A percentile compares a stretch with the other conserved stretches of the same genome.
Evolutionary conservation across 108 stramenopile species (phyloP).

Genomic region (Cyclotella baltica): DNA sequence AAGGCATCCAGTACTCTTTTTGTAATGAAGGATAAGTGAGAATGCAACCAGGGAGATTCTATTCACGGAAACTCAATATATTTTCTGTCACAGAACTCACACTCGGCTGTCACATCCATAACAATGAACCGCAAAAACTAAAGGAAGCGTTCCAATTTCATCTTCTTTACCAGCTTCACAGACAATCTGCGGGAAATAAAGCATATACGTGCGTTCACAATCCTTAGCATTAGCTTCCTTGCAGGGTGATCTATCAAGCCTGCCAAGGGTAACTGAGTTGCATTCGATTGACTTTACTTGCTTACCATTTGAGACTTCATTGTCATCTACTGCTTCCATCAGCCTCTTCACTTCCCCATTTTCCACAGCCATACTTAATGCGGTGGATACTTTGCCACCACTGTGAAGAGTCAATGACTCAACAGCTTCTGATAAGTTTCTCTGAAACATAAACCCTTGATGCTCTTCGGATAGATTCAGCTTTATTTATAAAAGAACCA

Average conservation of each 20-base stretch:
- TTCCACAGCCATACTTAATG: constrained; percentile 66
- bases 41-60: background rate
- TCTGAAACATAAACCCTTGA: constrained; percentile 82
- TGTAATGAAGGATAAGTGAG: background rate
- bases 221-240: constrained; percentile 33
- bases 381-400: constrained; percentile 76
- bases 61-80: background rate
- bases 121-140: constrained; percentile 64
- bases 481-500: constrained; percentile 2
- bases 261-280: constrained; percentile 32
- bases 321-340: background rate
- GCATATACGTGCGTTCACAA: constrained; percentile 34
- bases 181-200: constrained; percentile 32
- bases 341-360: constrained; percentile 27
- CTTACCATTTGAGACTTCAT: background rate
- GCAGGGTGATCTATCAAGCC: constrained; percentile 28
- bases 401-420: constrained; percentile 65
- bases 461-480: constrained; percentile 81
- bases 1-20: constrained; percentile 27
- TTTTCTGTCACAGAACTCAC: constrained; percentile 4
- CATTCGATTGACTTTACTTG: constrained; percentile 22
- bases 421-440: constrained; percentile 52
- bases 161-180: constrained; percentile 15
- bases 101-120: constrained; percentile 46
- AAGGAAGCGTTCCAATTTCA: constrained; percentile 41